Conservation (phyloP, 2,329 filamentous ascomycete genomes). For the Gaeumannomyces tritici region DNA sequence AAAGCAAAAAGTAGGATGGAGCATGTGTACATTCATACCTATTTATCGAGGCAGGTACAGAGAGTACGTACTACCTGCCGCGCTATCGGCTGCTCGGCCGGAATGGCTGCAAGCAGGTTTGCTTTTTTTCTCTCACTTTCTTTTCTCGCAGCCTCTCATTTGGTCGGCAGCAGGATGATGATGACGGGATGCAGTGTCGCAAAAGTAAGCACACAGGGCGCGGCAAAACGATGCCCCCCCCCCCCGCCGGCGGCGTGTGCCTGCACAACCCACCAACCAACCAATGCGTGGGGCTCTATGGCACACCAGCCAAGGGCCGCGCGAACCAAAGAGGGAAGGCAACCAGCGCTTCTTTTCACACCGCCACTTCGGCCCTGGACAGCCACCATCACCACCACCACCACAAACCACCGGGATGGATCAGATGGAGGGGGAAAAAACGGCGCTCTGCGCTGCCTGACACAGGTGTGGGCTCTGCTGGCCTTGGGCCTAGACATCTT, state of each 20-base stretch:
- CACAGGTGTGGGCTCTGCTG: background rate
- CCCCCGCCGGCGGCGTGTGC: too few relatives aligned
- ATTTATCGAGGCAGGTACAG: background rate
- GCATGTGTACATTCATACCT: too few relatives aligned
- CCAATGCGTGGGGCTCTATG: background rate
- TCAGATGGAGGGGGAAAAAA: too few relatives aligned
- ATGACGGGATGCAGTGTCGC: background rate
- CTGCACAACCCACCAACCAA: background rate
- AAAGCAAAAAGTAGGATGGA: background rate
- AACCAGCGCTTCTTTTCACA: background rate
- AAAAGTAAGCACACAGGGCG: background rate
- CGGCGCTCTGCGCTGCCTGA: background rate
- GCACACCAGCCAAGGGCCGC: background rate
- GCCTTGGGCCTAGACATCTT: too few relatives aligned
- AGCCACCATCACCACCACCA: background rate
- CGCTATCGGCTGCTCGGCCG: background rate
- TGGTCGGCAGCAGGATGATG: background rate
- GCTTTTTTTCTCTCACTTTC: background rate
- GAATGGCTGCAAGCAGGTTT: background rate
- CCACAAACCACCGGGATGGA: background rate
- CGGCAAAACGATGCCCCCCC: background rate
- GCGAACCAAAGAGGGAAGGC: background rate
- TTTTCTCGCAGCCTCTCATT: background rate
- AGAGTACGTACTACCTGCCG: background rate
- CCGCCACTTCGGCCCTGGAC: background rate